phyloP scores from a whole-genome alignment of 495 filamentous ascomycete genomes.

The Penicillium robsamsonii region DNA sequence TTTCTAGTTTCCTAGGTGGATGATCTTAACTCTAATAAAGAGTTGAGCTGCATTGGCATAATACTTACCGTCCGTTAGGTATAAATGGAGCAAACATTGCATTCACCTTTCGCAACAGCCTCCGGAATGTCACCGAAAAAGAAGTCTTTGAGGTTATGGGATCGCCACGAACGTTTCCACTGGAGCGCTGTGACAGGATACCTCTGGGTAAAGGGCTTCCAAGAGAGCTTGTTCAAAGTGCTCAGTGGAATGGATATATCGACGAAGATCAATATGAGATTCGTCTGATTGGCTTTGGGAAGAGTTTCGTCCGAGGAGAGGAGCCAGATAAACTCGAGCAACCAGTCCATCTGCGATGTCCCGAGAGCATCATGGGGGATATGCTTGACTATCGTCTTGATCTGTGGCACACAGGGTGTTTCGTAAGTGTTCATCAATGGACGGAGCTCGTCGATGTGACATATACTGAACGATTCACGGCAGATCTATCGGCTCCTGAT shows the following conservation, averaged over 20 bases:
- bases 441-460: not conserved
- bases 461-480: not conserved
- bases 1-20: not conserved
- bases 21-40: not conserved
- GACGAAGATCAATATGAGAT: too few relatives aligned
- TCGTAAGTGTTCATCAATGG: not conserved
- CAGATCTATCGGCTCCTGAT: not conserved
- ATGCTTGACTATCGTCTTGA: not conserved
- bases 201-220: not conserved
- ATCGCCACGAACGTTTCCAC: not conserved
- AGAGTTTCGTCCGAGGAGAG: not conserved
- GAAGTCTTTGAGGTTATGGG: not conserved
- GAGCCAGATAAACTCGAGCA: not conserved
- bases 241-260: not conserved
- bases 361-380: not conserved
- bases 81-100: not conserved
- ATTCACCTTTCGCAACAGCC: too few relatives aligned
- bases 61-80: not conserved
- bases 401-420: not conserved
- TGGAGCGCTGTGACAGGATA: not conserved
- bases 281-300: not conserved
- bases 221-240: not conserved
- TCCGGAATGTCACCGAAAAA: not conserved
- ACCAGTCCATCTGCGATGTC: not conserved
- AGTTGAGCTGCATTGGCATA: not conserved